phyloP scores from a whole-genome alignment of 2,329 filamentous ascomycete genomes.

The Didymella sp. region DNA sequence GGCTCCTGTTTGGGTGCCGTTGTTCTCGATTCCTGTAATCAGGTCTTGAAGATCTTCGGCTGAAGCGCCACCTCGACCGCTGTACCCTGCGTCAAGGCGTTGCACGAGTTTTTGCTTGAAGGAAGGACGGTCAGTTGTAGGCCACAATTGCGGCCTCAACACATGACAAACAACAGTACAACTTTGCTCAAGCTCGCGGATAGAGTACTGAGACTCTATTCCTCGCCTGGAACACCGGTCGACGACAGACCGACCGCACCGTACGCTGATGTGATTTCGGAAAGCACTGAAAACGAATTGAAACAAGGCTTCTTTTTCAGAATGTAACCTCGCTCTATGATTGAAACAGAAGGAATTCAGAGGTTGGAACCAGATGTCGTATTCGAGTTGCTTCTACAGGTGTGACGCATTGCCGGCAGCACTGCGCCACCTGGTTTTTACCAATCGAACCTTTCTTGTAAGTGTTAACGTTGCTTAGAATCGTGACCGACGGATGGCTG shows the following conservation, averaged over 20 bases:
- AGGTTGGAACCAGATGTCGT: conserved; percentile 72
- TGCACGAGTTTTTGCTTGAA: conserved; percentile 46
- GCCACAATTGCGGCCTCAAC: conserved; percentile 48
- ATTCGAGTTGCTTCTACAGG: conserved; percentile 68
- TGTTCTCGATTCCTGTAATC: conserved; percentile 25
- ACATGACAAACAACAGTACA: conserved; percentile 64
- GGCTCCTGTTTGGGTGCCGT: conserved; percentile 12
- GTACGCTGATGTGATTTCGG: conserved; percentile 65
- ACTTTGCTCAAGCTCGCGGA: conserved; percentile 65
- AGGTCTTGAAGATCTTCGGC: conserved; percentile 27
- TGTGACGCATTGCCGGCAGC: conserved; percentile 51
- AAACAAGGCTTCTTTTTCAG: conserved; percentile 46
- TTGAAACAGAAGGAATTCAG: conserved; percentile 66
- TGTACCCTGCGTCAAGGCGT: conserved; percentile 42
- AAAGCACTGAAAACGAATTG: conserved; percentile 50
- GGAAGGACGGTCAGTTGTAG: conserved; percentile 41
- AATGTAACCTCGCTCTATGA: conserved; percentile 66
- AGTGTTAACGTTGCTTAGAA: conserved; percentile 72
- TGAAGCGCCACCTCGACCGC: conserved; percentile 23
- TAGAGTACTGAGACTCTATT: conserved; percentile 63
- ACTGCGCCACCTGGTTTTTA: conserved; percentile 43
- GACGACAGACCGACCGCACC: conserved; percentile 68
- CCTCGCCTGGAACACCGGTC: conserved; percentile 61
- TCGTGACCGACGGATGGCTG: conserved; percentile 68
- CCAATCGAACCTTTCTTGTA: conserved; percentile 74